These are phyloP conservation scores for Exidia glandulosa DNA, from an alignment of 768 basidiomycete species.

Conservation along the genomic window DNA sequence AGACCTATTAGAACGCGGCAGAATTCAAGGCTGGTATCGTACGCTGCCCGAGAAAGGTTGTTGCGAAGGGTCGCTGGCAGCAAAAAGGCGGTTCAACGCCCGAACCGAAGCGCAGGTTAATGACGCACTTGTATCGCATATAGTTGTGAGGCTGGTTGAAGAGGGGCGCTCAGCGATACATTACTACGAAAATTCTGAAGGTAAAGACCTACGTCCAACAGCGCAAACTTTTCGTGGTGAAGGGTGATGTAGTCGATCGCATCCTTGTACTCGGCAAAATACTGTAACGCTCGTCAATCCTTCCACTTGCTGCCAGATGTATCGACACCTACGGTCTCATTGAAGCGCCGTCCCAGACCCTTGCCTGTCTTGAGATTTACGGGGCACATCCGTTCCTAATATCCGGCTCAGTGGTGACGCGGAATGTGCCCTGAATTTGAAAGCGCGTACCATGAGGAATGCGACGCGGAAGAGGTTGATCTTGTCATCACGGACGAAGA, in stretches of 20 bases:
- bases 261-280: slow-evolving; percentile 32
- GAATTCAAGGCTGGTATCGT: slow-evolving; percentile 6
- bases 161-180: too few species aligned
- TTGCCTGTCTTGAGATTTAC: slow-evolving; percentile 19
- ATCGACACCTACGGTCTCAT: slow-evolving; percentile 27
- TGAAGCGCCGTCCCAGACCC: slow-evolving; percentile 32
- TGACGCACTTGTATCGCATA: slow-evolving; percentile 36
- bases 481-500: slow-evolving; percentile 36
- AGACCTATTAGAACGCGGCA: not conserved
- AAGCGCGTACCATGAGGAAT: slow-evolving; percentile 26
- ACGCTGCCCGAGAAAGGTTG: slow-evolving; percentile 36
- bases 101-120: not conserved
- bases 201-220: slow-evolving; percentile 22
- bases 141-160: not conserved
- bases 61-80: slow-evolving; percentile 29
- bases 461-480: slow-evolving; percentile 40
- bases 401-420: not conserved
- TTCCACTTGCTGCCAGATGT: too few species aligned
- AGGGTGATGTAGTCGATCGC: slow-evolving; percentile 33
- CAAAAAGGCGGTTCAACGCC: not conserved
- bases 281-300: too few species aligned
- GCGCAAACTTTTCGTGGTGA: slow-evolving; percentile 30
- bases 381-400: slow-evolving; percentile 25
- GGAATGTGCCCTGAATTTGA: not conserved
- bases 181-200: not conserved